Base-by-base conservation (phyloP, 495 filamentous ascomycete species). In the Friedmanniomyces endolithicus region DNA sequence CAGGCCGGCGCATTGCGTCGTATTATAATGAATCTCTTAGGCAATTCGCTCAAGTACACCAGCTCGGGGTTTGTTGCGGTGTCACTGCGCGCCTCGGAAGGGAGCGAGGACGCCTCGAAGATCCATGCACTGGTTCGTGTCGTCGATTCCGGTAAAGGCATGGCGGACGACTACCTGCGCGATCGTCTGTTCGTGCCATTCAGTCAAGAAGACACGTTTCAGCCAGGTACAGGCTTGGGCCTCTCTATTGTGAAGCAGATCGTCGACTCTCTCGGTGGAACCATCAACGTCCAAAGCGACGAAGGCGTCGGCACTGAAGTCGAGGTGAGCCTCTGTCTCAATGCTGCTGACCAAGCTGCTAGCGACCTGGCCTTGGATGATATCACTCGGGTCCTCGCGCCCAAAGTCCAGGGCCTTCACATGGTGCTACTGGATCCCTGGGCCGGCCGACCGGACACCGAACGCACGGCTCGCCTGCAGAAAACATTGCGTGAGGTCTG, bases 1-100 rank as follows among this genome's bases (percentile, higher is more conserved):
- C 49, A 58, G 33, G 37, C 56, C 19, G 56, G 56, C 14, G 56
- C 56, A 19, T 31, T 53, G 11, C 24, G 56, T 49, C 47, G 65
- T 17, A 63, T 69, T 14, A 27, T 65, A 16, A 68, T 69, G 64
- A 68, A 68, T 48, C 49, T 69, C 2, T 53, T 70, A 11, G 55
- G 55, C 6, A 70, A 70, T 41, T 53, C 67, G n/a, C 43, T 70
- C 14, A 70, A 70, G 43, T 70, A 66, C 51, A 70, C 68, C 4
- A 17, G 45, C 6, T 23, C 29, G 6, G 68, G 68, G 9, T 58
- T 57, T 27, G 64, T 69, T 25, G 46, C 37, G 9, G 52, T 70
- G 3, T 51, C 48, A 16, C 59, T 70, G n/a, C 50, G 54, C n/a
- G 48, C 48, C 6, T 2, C n/a, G 29, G 34, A 59, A 16, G 24